Evolutionary conservation across 768 basidiomycete species (phyloP).

Genomic region (Terana coerulea): DNA sequence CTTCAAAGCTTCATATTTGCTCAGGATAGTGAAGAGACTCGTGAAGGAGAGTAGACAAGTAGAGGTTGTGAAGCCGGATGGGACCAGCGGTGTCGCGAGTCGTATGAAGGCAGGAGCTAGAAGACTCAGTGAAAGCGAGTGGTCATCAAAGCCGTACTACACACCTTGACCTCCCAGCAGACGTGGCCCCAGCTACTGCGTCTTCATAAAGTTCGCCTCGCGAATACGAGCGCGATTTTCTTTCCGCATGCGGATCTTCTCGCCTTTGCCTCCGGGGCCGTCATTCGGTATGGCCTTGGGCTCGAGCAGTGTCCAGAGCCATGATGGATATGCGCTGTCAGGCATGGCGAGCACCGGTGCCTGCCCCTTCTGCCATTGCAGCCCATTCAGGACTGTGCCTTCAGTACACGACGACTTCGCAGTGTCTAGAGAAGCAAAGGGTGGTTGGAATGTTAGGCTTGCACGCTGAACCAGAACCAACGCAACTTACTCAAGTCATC

Average conservation of each 20-base stretch:
- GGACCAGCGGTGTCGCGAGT: too few species aligned
- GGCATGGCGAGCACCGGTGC: slow-evolving; percentile 68
- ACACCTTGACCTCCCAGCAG: neutral
- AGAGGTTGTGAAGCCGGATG: too few species aligned
- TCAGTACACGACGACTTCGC: slow-evolving; percentile 60
- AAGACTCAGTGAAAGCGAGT: too few species aligned
- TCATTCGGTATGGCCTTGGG: slow-evolving; percentile 62
- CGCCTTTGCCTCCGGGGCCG: slow-evolving; percentile 67
- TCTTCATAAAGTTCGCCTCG: slow-evolving; percentile 83
- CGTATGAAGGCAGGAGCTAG: too few species aligned
- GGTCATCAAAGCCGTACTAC: neutral
- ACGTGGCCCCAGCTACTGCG: too few species aligned
- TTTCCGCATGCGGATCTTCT: slow-evolving; percentile 47
- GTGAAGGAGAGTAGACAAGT: too few species aligned
- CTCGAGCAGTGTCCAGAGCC: slow-evolving; percentile 80
- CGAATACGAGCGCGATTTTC: slow-evolving; percentile 69
- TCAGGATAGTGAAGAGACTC: too few species aligned
- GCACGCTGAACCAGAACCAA: too few species aligned
- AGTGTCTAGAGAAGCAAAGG: slow-evolving; percentile 7
- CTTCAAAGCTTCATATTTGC: too few species aligned
- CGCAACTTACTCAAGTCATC: neutral
- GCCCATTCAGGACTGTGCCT: slow-evolving; percentile 74
- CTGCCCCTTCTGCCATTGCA: slow-evolving; percentile 83
- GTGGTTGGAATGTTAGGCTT: too few species aligned
- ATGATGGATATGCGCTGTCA: slow-evolving; percentile 84